Evolutionary conservation across 1,284 basidiomycete species (phyloP), one percentile per base, ranked within the genome.

Genomic region (Austropuccinia psidii): DNA sequence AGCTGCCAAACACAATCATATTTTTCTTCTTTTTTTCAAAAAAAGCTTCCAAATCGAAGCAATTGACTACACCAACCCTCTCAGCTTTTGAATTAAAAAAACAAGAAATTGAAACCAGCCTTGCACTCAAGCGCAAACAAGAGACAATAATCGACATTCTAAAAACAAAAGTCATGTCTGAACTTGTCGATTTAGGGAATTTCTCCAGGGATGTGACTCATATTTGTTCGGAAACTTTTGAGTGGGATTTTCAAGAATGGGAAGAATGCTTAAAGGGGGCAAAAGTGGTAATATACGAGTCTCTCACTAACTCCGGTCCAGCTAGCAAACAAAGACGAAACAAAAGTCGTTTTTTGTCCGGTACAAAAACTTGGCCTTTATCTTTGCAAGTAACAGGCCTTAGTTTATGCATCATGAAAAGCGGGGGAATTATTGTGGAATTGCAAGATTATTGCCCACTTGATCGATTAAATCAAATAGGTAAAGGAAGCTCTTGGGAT

Each of bases 201-300:
- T 17, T 27, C 8, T 13, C 19, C 2, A 66, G 33, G 47, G 62
- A 66, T 50, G 45, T 66, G 6, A 49, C 8, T 0, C 62, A 50
- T n/a, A 17, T 66, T 4, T 66, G 62, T 33, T 52, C 33, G 33
- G 29, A 49, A 19, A 37, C 17, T 31, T 47, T 66, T 52, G 47
- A 41, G 29, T 66, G 62, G 62, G 47, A 33, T 4, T 29, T 31
- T 21, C n/a, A 35, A 1, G 47, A 66, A 52, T 66, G 62, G 62
- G 35, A 21, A 29, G 17, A 24, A 3, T 11, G 4, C 33, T 37
- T 66, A 2, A 66, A 50, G 29, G 47, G 43, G 21, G 24, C 27
- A 1, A 50, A 66, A 39, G 27, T 37, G 6, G 31, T 52, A 4
- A 19, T 66, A 1, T 52, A 52, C 21, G 62, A 52, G 13, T 41